Percentiles rank a stretch among this genome's conserved stretches.
phyloP scores from a whole-genome alignment of 495 filamentous ascomycete species.

The Extremus antarcticus region DNA sequence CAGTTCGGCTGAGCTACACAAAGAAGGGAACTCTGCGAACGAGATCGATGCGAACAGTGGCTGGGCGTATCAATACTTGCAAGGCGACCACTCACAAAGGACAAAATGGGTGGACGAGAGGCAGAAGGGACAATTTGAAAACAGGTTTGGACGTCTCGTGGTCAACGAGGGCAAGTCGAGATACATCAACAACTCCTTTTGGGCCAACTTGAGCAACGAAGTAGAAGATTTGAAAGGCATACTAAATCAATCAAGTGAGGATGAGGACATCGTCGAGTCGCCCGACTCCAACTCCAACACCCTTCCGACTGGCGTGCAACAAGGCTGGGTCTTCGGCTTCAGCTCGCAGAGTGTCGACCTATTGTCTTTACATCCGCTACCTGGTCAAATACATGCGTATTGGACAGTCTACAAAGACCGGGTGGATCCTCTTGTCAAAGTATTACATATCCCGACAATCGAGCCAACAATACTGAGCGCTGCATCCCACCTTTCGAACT shows the following conservation, averaged over 20 bases:
- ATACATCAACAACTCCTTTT: slow-evolving; percentile 83
- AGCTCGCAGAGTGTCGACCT: slow-evolving; percentile 30
- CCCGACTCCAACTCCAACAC: slow-evolving; percentile 33
- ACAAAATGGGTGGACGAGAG: slow-evolving; percentile 26
- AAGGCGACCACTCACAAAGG: slow-evolving; percentile 9
- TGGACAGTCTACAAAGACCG: slow-evolving; percentile 38
- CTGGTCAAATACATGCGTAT: slow-evolving; percentile 24
- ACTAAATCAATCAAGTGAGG: slow-evolving; percentile 56
- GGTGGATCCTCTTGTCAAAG: slow-evolving; percentile 61
- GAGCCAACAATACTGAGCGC: slow-evolving; percentile 28
- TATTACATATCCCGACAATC: slow-evolving; percentile 41
- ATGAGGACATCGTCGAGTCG: slow-evolving; percentile 54
- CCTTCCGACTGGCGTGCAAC: slow-evolving; percentile 39
- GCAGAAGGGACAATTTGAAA: slow-evolving; percentile 33
- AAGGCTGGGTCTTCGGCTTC: slow-evolving; percentile 51
- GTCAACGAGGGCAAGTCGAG: slow-evolving; percentile 68
- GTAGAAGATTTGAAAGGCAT: slow-evolving; percentile 63
- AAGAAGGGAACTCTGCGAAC: not conserved
- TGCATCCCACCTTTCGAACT: slow-evolving; percentile 21
- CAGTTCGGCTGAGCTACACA: not conserved
- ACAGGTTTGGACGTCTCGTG: slow-evolving; percentile 59
- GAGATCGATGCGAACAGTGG: not conserved
- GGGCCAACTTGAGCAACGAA: slow-evolving; percentile 82
- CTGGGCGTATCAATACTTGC: not conserved
- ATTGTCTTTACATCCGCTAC: slow-evolving; percentile 28